Evolutionary conservation across 768 basidiomycete species (phyloP).

Genomic region (Mycena olivaceomarginata): DNA sequence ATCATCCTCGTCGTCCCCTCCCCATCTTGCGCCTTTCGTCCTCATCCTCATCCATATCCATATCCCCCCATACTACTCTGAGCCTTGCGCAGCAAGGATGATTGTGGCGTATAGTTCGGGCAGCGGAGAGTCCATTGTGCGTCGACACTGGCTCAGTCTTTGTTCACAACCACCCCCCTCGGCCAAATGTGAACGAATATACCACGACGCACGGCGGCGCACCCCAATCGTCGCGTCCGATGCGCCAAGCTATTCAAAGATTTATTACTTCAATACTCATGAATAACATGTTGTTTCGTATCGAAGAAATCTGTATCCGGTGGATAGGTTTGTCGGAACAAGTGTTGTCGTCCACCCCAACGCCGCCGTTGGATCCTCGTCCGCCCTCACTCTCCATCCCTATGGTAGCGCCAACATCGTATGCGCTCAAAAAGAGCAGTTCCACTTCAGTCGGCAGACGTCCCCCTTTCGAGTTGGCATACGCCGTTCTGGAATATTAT

Average conservation of each 20-base stretch:
- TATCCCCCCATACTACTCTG: too few species aligned
- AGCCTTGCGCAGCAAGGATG: too few species aligned
- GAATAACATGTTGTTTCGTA: conserved; percentile 79
- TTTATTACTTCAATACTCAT: background rate
- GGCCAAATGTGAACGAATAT: too few species aligned
- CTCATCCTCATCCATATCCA: too few species aligned
- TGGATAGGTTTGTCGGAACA: conserved; percentile 85
- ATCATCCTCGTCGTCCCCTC: too few species aligned
- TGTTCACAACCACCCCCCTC: too few species aligned
- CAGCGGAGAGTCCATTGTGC: too few species aligned
- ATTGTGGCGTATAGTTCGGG: too few species aligned
- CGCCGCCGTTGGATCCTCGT: conserved; percentile 89
- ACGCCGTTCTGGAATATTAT: conserved; percentile 56
- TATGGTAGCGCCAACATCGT: conserved; percentile 80
- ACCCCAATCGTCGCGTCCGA: conserved; percentile 85
- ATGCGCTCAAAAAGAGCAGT: conserved; percentile 83
- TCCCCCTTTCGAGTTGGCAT: conserved; percentile 85
- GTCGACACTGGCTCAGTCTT: too few species aligned
- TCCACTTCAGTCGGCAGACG: conserved; percentile 91
- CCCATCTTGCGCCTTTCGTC: too few species aligned
- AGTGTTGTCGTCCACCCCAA: conserved; percentile 94
- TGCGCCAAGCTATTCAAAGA: conserved; percentile 78
- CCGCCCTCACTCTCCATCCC: conserved; percentile 68
- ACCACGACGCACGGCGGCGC: too few species aligned
- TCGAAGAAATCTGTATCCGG: conserved; percentile 96